Evolutionary conservation across 345 rosid genomes (phyloP).

Genomic region (Tarenaya hassleriana): DNA sequence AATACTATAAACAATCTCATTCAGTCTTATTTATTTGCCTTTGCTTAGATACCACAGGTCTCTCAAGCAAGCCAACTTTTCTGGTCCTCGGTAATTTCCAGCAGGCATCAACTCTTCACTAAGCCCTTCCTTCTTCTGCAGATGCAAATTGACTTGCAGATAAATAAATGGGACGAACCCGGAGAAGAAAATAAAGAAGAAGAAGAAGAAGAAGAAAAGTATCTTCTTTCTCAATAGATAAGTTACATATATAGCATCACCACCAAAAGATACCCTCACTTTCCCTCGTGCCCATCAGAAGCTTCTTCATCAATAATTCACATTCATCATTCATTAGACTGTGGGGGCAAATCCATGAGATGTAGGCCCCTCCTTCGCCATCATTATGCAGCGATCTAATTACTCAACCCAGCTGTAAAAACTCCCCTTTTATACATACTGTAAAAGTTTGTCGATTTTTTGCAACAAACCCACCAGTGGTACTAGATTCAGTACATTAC

Average conservation of each 20-base stretch:
- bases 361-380: conserved; percentile 19
- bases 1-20: too few relatives aligned
- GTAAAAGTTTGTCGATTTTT: conserved; percentile 5
- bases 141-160: too few relatives aligned
- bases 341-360: conserved; percentile 25
- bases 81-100: too few relatives aligned
- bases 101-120: too few relatives aligned
- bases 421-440: conserved; percentile 11
- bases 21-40: too few relatives aligned
- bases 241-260: conserved; percentile 22
- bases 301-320: conserved; percentile 24
- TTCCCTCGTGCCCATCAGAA: conserved; percentile 1
- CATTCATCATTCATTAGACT: conserved; percentile 25
- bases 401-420: conserved; percentile 17
- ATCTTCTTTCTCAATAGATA: too few relatives aligned
- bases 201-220: too few relatives aligned
- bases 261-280: conserved; percentile 11
- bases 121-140: not conserved
- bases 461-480: not conserved
- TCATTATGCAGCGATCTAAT: conserved; percentile 3
- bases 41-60: too few relatives aligned
- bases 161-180: too few relatives aligned
- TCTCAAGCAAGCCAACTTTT: too few relatives aligned
- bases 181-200: too few relatives aligned
- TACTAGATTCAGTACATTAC: not conserved